Evolutionary conservation across 495 filamentous ascomycete species (phyloP), one percentile per base, ranked within the genome.

Genomic region (Parathielavia appendiculata): DNA sequence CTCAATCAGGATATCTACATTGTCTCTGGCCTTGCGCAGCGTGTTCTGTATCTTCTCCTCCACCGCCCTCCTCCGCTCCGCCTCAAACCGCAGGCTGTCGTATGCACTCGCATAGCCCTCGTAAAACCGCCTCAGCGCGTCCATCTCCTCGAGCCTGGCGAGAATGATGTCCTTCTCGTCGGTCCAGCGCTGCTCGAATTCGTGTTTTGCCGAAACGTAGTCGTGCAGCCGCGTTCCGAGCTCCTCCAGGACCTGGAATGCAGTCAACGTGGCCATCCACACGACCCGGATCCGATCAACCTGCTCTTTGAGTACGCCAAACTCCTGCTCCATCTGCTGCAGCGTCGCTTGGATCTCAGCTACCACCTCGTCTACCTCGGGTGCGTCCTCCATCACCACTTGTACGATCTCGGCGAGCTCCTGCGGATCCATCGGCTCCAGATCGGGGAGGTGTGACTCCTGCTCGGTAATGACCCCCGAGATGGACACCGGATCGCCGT

Each of bases 321-420:
- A 86, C 38, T 81, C 79, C 0, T 68, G 71, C 69, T 96, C 91
- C 83, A 97, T 92, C 35, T 87, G 83, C 9, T 78, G 77, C 20
- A 89, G 82, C 44, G 82, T 83, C 56, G 90, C 85, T 57, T 86
- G 81, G 49, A 98, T 84, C 63, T 98, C 93, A 54, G 78, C 72
- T 2, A 96, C 86, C 14, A 97, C 93, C 63, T 95, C 93, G 11
- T 95, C 90, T 1, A 96, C 90, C 64, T 95, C 87, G 5, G 76
- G 76, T 5, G 93, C 88, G 68, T 98, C 93, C 55, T 89, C 87
- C 38, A 86, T 75, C 23, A 98, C 80, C 0, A 98, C 87, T 32
- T 79, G 77, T 6, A 97, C 77, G 83, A 97, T 90, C 56, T 96
- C 90, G 39, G 76, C 76, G 34, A 90, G 85, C 60, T 96, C 90